A percentile compares a stretch with the other conserved stretches of the same genome.
Conservation (phyloP, 352 stramenopile genomes). For the Phytopythium cucurbitacearum region DNA sequence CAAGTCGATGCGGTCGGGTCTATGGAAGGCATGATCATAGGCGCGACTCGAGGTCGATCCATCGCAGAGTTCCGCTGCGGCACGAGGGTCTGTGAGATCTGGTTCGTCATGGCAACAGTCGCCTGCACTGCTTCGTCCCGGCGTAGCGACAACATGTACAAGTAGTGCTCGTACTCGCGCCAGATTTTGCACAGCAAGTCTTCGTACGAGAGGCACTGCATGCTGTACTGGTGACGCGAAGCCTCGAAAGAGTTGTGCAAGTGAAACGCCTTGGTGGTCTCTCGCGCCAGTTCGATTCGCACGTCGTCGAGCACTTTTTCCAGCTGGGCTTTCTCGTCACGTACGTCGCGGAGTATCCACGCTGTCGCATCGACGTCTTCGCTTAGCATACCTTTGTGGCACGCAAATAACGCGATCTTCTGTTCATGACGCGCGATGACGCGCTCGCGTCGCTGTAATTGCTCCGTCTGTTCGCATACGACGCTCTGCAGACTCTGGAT, state of each 20-base stretch:
- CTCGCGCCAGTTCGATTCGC: slow-evolving; percentile 38
- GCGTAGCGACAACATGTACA: slow-evolving; percentile 57
- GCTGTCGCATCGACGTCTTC: slow-evolving; percentile 41
- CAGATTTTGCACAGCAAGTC: slow-evolving; percentile 53
- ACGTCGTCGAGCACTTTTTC: slow-evolving; percentile 25
- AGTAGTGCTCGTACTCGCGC: slow-evolving; percentile 51
- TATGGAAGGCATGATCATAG: slow-evolving; percentile 34
- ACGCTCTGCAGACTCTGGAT: slow-evolving; percentile 46
- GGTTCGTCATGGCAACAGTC: slow-evolving; percentile 30
- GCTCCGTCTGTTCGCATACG: slow-evolving; percentile 48
- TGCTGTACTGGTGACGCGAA: slow-evolving; percentile 41
- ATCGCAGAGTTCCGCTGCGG: slow-evolving; percentile 59
- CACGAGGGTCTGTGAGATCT: slow-evolving; percentile 53
- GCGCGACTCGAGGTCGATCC: slow-evolving; percentile 45
- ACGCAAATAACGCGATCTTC: slow-evolving; percentile 16
- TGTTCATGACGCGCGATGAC: slow-evolving; percentile 4
- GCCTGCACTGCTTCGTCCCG: slow-evolving; percentile 58
- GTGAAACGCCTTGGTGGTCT: slow-evolving; percentile 41
- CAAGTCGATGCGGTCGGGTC: slow-evolving; percentile 17
- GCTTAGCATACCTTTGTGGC: slow-evolving; percentile 46
- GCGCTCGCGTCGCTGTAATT: slow-evolving; percentile 37
- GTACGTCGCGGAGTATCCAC: slow-evolving; percentile 16
- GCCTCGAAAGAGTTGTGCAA: slow-evolving; percentile 32
- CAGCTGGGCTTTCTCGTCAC: slow-evolving; percentile 11
- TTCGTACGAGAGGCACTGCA: slow-evolving; percentile 42